Evolutionary conservation across 345 rosid species (phyloP).

Genomic region (Turritis glabra): DNA sequence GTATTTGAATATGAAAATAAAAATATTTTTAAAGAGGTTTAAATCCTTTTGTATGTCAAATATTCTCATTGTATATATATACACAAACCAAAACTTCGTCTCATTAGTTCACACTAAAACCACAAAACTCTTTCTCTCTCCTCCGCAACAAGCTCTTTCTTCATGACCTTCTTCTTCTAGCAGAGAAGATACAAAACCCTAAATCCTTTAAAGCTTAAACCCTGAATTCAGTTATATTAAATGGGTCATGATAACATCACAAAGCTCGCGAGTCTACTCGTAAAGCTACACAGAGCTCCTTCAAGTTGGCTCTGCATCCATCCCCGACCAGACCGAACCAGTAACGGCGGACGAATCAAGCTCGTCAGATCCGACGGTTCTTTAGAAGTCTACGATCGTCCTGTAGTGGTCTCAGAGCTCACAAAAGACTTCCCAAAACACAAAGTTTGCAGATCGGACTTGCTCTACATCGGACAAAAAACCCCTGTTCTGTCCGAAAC

Average conservation of each 20-base stretch:
- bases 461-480: conserved; percentile 79
- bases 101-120: conserved; percentile 34
- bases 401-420: conserved; percentile 59
- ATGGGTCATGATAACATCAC: conserved; percentile 40
- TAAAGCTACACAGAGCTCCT: conserved; percentile 36
- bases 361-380: conserved; percentile 68
- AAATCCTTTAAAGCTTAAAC: not conserved
- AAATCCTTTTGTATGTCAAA: not conserved
- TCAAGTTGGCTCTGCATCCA: conserved; percentile 38
- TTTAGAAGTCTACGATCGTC: conserved; percentile 58
- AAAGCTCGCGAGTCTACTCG: conserved; percentile 31
- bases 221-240: not conserved
- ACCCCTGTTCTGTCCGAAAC: conserved; percentile 62
- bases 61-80: conserved; percentile 9
- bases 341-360: conserved; percentile 40
- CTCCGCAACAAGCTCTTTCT: not conserved
- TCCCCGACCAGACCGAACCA: conserved; percentile 20
- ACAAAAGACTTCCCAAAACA: conserved; percentile 72
- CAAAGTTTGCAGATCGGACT: conserved; percentile 72
- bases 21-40: not conserved
- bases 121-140: not conserved
- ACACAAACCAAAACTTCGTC: conserved; percentile 32
- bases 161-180: conserved; percentile 10
- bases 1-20: not conserved
- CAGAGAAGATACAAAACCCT: conserved; percentile 9